Evolutionary conservation across 1,284 basidiomycete species (phyloP).

Genomic region (Pisolithus thermaeus): DNA sequence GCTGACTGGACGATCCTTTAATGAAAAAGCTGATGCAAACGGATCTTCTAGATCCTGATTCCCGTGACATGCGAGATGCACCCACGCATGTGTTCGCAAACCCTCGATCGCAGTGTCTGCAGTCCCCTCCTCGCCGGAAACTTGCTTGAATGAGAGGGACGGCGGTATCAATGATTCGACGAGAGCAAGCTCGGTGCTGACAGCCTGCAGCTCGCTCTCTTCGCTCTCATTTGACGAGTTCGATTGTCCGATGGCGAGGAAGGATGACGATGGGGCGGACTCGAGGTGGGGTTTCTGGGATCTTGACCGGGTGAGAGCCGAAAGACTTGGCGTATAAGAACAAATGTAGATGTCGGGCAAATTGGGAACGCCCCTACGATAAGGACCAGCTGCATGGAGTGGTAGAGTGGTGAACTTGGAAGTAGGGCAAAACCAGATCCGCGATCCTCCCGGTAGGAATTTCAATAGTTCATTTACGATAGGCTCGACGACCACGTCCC

Average conservation of each 20-base stretch:
- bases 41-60: slow-evolving; percentile 11
- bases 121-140: slow-evolving; percentile 12
- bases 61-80: slow-evolving; percentile 28
- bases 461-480: slow-evolving; percentile 10
- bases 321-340: slow-evolving; percentile 34
- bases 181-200: too few species aligned
- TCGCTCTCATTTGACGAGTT: too few species aligned
- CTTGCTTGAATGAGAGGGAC: slow-evolving; percentile 5
- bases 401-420: slow-evolving; percentile 31
- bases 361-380: slow-evolving; percentile 12
- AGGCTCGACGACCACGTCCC: too few species aligned
- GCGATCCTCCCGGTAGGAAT: slow-evolving; percentile 21
- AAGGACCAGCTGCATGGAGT: slow-evolving; percentile 36
- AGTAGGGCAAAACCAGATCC: slow-evolving; percentile 44
- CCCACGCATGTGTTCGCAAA: slow-evolving; percentile 19
- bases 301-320: slow-evolving; percentile 23
- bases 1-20: slow-evolving; percentile 21
- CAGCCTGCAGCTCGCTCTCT: too few species aligned
- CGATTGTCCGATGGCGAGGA: too few species aligned
- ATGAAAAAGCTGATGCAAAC: slow-evolving; percentile 25
- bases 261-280: too few species aligned
- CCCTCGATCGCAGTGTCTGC: slow-evolving; percentile 8
- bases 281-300: not conserved
- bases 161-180: slow-evolving; percentile 5
- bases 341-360: slow-evolving; percentile 30